A percentile compares a stretch with the other conserved stretches of the same genome.
phyloP scores from a whole-genome alignment of 306 rosid species.

The Amphicarpaea edgeworthii region DNA sequence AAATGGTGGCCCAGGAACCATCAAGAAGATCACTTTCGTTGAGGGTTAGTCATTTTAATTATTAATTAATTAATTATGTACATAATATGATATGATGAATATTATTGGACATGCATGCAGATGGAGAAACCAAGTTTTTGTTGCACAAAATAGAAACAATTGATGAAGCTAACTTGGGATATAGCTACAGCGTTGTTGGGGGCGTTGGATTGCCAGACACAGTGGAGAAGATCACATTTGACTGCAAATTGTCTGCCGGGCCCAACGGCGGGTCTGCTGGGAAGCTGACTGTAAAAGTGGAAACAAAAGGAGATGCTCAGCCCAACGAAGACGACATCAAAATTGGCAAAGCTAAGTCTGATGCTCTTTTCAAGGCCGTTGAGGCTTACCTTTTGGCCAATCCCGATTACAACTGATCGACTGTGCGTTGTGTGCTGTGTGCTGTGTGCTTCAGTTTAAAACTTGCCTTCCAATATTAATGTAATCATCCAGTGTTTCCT shows the following conservation, averaged over 20 bases:
- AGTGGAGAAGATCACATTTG: constrained; percentile 47
- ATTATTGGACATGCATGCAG: too few relatives aligned
- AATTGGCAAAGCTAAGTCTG: constrained; percentile 47
- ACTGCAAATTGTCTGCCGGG: constrained; percentile 41
- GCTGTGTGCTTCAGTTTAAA: not conserved
- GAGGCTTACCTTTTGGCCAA: constrained; percentile 53
- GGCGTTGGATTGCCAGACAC: constrained; percentile 32
- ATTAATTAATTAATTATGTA: too few relatives aligned
- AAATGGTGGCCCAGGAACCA: constrained; percentile 27
- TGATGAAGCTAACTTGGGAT: constrained; percentile 44
- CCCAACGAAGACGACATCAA: not conserved
- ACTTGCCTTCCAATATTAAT: not conserved
- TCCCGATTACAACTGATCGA: constrained; percentile 42
- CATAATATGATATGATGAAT: too few relatives aligned
- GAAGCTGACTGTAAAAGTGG: not conserved
- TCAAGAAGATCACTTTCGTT: not conserved
- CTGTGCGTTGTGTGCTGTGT: not conserved
- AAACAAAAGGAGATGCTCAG: not conserved
- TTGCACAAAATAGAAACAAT: constrained; percentile 50
- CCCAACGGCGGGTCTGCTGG: constrained; percentile 49
- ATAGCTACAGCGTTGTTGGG: constrained; percentile 53
- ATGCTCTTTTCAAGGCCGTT: constrained; percentile 55
- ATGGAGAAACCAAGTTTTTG: constrained; percentile 38
- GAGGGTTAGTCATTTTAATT: not conserved
- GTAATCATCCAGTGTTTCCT: not conserved